These are phyloP conservation scores for Aphanomyces astaci DNA, from an alignment of 352 stramenopile species.

Conservation along the genomic window DNA sequence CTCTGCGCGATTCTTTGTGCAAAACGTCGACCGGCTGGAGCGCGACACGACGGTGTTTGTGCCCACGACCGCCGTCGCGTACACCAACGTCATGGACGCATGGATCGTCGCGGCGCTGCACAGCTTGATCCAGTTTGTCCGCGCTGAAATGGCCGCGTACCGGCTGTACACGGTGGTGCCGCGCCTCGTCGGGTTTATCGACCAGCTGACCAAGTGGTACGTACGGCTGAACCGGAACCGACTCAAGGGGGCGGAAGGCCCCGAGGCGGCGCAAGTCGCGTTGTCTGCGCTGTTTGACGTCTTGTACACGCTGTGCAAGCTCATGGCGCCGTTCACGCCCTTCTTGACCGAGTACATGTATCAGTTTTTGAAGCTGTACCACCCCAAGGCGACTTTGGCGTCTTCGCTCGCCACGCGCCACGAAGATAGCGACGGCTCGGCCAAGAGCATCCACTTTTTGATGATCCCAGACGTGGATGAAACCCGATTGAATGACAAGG, in stretches of 20 bases:
- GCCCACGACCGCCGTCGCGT: slow-evolving; percentile 80
- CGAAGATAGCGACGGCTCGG: slow-evolving; percentile 85
- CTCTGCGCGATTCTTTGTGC: slow-evolving; percentile 97
- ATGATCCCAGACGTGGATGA: slow-evolving; percentile 91
- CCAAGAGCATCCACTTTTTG: slow-evolving; percentile 95
- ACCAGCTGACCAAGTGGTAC: slow-evolving; percentile 99
- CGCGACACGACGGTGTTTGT: slow-evolving; percentile 84
- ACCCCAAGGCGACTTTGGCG: too few relatives aligned
- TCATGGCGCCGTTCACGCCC: slow-evolving; percentile 99
- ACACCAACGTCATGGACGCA: slow-evolving; percentile 96
- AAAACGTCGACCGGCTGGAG: slow-evolving; percentile 94
- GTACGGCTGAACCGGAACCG: slow-evolving; percentile 97
- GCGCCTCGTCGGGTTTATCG: slow-evolving; percentile 96
- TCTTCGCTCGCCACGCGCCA: too few relatives aligned
- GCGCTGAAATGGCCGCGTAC: slow-evolving; percentile 97
- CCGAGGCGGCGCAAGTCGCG: slow-evolving; percentile 72
- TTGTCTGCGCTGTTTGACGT: slow-evolving; percentile 98
- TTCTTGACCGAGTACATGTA: slow-evolving; percentile 99
- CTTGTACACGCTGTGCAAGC: slow-evolving; percentile 88
- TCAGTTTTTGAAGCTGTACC: slow-evolving; percentile 95
- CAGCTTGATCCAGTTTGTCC: slow-evolving; percentile 96
- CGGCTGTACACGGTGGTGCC: slow-evolving; percentile 99
- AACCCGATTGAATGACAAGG: slow-evolving; percentile 87
- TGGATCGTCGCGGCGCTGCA: slow-evolving; percentile 98
- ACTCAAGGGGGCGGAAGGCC: slow-evolving; percentile 92